Base-by-base conservation (phyloP, 106 monocot genomes). In the Dendrobium catenatum region DNA sequence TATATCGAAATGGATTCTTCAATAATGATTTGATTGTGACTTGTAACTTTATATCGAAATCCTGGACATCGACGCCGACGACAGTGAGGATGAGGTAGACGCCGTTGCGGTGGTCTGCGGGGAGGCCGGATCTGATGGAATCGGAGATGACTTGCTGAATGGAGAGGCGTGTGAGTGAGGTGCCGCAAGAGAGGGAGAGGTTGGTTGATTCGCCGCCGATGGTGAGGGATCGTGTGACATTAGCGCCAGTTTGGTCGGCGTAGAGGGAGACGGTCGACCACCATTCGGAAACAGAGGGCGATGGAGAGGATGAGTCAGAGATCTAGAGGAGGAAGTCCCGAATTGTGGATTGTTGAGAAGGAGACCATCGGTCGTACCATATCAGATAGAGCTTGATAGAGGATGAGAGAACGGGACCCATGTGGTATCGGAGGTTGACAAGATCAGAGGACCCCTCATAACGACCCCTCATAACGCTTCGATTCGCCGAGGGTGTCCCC, bases 341-440 rank as follows among this genome's bases (percentile, higher is more conserved):
- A 84, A 92, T 85, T 20, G 80, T 59, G 46, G 90, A 47, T 55
- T 87, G 78, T 66, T 73, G 83, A 54, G 79, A 18, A 4, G 84
- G 58, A 20, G 75, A 8, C 93, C 90, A 93, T 26, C 47, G 81
- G 82, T 88, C 93, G 88, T 93, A 93, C 93, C 93, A 93, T 77
- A 93, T 86, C 70, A 90, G 77, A 88, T 90, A 84, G 82, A 93
- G 88, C 80, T 79, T 87, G 83, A 89, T 84, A 1, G 86, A 86
- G 70, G 93, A 88, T 77, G 93, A 87, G 78, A 93, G 90, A 29
- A 93, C 90, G 9, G 93, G 93, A 56, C 93, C 93, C 93, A 93
- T 90, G 90, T 93, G 90, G 86, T 93, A 93, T 2, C 85, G 83
- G 75, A 93, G 84, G 76, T 89, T 80, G 55, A 92, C 75, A 1